Base-by-base conservation (phyloP, 192 early-diverging fungal genomes). In the Coemansia sp. region DNA sequence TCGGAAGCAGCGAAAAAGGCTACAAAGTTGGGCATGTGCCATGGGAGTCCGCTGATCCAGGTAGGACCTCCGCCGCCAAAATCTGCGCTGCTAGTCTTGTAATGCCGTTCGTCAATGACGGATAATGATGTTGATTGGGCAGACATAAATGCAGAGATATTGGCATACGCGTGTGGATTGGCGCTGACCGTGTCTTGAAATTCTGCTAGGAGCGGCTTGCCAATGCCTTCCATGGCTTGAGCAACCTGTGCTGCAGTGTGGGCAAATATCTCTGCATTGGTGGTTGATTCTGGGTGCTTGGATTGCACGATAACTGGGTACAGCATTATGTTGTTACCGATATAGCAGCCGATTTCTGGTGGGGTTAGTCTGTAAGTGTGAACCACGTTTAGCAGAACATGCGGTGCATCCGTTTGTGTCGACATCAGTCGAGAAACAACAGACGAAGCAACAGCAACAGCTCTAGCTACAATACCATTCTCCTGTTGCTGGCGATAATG, bases 31-130 rank as follows among this genome's bases (percentile, higher is more conserved):
- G 73, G 66, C 52, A 69, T 56, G 35, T 69, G 62, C 32, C 49
- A 24, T 18, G 58, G 50, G 18, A 65, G 64, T 1, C 65, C 73
- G 21, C 73, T 69, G 42, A 77, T 52, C 68, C 67, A 71, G 6
- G 60, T 28, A 3, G 74, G 74, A 6, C 59, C 47, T 14, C 74
- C 74, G 22, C 52, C 19, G 29, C 74, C 74, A 71, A 77, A 77
- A 46, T 77, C 74, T 0, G 64, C 64, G 9, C 56, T 32, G 24
- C 12, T 8, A 9, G 46, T 62, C 23, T 50, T 28, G 54, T 69
- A 77, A 23, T 52, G 24, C 19, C 63, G 51, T 43, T 77, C 67
- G 35, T 77, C 67, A 16, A 69, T 59, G 22, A 67, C 51, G 3
- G 59, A 48, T 32, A 77, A 24, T 19, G 42, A 21, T 5, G 43